These are phyloP conservation scores for Penicillium oxalicum DNA, from an alignment of 2,329 filamentous ascomycete species.

Conservation along the genomic window DNA sequence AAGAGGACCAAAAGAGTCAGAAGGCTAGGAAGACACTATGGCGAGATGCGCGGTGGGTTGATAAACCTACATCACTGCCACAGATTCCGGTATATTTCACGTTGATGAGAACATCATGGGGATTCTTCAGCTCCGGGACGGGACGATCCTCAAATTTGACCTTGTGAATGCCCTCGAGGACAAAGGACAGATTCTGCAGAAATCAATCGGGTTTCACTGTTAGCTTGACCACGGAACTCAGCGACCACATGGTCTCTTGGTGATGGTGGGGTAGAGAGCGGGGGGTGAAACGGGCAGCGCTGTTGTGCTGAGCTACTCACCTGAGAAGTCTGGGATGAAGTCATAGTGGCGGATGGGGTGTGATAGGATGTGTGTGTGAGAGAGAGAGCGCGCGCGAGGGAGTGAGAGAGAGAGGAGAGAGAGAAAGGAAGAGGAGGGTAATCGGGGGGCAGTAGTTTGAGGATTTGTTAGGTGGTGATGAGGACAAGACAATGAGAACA, in stretches of 20 bases:
- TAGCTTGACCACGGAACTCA: not conserved
- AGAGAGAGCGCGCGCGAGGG: not conserved
- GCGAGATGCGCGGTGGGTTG: no score
- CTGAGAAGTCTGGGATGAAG: slow-evolving; percentile 17
- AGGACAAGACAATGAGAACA: not conserved
- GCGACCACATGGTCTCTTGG: not conserved
- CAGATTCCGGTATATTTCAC: slow-evolving; percentile 85
- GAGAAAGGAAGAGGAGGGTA: not conserved
- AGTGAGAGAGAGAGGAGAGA: not conserved
- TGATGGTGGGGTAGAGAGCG: slow-evolving; percentile 1
- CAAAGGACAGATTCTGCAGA: slow-evolving; percentile 70
- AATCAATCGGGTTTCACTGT: not conserved
- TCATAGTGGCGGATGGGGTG: not conserved
- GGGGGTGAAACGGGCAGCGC: not conserved
- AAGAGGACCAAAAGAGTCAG: not conserved
- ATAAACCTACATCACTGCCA: slow-evolving; percentile 63
- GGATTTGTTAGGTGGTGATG: not conserved
- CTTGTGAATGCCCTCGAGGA: slow-evolving; percentile 69
- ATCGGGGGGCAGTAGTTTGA: not conserved
- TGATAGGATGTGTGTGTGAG: no score
- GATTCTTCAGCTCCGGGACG: slow-evolving; percentile 58
- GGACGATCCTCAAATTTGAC: slow-evolving; percentile 72
- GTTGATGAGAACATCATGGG: slow-evolving; percentile 73
- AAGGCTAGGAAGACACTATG: not conserved
- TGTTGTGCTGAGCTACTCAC: slow-evolving; percentile 9